phyloP scores from a whole-genome alignment of 306 rosid genomes.

The Trifolium fragiferum region DNA sequence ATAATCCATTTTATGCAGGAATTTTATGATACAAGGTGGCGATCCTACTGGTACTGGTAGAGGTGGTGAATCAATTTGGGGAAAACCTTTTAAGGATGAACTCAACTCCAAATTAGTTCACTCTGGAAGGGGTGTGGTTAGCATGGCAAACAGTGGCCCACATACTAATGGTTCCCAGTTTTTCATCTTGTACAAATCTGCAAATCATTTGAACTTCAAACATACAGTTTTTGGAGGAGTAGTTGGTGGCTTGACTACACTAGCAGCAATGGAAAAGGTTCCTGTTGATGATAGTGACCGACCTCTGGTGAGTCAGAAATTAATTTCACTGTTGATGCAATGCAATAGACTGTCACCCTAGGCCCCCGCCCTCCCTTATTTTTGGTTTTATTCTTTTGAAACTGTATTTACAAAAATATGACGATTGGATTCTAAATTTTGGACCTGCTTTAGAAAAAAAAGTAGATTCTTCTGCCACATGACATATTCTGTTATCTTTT shows the following conservation, averaged over 20 bases:
- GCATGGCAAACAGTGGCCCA: constrained; percentile 99
- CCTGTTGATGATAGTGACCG: constrained; percentile 86
- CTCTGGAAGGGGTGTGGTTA: constrained; percentile 94
- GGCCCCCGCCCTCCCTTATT: constrained; percentile 1
- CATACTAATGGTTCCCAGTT: constrained; percentile 98
- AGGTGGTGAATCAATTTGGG: constrained; percentile 99
- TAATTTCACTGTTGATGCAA: constrained; percentile 34
- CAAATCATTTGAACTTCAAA: constrained; percentile 89
- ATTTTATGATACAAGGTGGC: constrained; percentile 98
- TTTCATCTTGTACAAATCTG: constrained; percentile 92
- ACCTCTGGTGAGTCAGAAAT: constrained; percentile 67
- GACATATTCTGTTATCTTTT: constrained; percentile 27
- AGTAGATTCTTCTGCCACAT: constrained; percentile 38
- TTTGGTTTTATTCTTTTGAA: constrained; percentile 35
- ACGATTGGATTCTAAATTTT: constrained; percentile 32
- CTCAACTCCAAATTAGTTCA: constrained; percentile 89
- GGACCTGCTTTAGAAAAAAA: constrained; percentile 41
- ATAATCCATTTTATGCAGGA: constrained; percentile 57
- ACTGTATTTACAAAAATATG: constrained; percentile 32
- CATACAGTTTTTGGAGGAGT: constrained; percentile 93
- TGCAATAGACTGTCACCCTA: constrained; percentile 19
- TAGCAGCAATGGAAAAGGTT: constrained; percentile 93
- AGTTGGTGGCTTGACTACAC: constrained; percentile 90
- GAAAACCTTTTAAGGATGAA: constrained; percentile 91
- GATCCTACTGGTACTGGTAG: constrained; percentile 96